Evolutionary conservation across 257 asterid genomes (phyloP).

Genomic region (Gynochthodes officinalis): DNA sequence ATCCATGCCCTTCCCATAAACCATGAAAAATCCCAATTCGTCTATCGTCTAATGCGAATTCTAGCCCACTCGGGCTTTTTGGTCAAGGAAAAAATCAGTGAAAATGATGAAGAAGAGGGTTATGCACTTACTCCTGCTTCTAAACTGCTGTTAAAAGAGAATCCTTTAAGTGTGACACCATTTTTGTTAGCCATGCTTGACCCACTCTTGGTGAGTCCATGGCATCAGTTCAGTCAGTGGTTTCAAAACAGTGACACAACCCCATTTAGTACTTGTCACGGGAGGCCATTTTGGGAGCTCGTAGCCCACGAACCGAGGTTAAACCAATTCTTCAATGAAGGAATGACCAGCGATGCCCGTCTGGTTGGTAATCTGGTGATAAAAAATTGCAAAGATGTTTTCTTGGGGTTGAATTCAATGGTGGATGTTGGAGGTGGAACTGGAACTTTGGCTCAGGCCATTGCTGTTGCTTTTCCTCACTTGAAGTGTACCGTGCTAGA

Average conservation of each 20-base stretch:
- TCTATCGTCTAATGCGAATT: conserved; percentile 29
- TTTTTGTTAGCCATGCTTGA: conserved; percentile 19
- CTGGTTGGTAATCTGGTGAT: conserved; percentile 12
- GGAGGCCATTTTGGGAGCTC: conserved; percentile 18
- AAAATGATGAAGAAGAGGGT: neutral
- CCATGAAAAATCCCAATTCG: conserved; percentile 9
- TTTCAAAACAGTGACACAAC: conserved; percentile 10
- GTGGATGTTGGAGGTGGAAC: conserved; percentile 41
- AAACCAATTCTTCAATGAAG: conserved; percentile 22
- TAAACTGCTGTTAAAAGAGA: conserved; percentile 18
- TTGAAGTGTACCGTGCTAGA: conserved; percentile 27
- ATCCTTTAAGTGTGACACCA: conserved; percentile 17
- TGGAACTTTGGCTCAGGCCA: conserved; percentile 27
- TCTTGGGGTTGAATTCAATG: conserved; percentile 24
- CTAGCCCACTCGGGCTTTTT: conserved; percentile 30
- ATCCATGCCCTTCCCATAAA: conserved; percentile 17
- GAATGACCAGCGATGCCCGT: conserved; percentile 27
- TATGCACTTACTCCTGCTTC: conserved; percentile 21
- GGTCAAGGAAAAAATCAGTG: neutral
- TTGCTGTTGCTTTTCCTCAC: conserved; percentile 23
- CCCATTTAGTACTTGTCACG: conserved; percentile 19
- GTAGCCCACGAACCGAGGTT: conserved; percentile 16
- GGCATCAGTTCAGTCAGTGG: conserved; percentile 22
- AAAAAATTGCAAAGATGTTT: conserved; percentile 14
- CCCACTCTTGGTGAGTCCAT: conserved; percentile 16